Conservation (phyloP, 345 rosid genomes). For the Geranium brycei region DNA sequence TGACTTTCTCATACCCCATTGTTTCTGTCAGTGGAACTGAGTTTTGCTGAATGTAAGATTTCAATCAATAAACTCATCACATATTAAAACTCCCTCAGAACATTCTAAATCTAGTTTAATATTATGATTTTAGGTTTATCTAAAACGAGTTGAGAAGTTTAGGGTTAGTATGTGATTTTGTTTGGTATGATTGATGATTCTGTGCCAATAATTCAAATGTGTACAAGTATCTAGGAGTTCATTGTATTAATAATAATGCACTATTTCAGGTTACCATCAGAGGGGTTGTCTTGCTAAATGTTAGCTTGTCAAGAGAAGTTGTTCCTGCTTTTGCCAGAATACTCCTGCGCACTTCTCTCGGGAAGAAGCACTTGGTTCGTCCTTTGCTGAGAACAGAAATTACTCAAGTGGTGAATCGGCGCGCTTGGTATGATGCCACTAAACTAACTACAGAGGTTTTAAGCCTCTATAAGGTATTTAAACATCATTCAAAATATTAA, state of each 20-base stretch:
- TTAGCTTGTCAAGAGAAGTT: conserved; percentile 80
- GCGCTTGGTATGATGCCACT: conserved; percentile 87
- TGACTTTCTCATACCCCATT: too few species aligned
- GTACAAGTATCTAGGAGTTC: background rate
- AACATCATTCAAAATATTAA: background rate
- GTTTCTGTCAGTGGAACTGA: too few species aligned
- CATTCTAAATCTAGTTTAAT: too few species aligned
- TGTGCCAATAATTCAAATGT: too few species aligned
- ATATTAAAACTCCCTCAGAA: too few species aligned
- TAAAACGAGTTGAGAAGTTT: too few species aligned
- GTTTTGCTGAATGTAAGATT: too few species aligned
- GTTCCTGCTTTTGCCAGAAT: conserved; percentile 88
- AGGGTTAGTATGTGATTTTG: too few species aligned
- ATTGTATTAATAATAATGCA: conserved; percentile 1
- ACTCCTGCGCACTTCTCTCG: conserved; percentile 74
- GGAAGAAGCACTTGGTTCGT: conserved; percentile 89
- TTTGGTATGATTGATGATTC: too few species aligned
- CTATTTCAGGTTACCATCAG: conserved; percentile 37
- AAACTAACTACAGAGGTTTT: conserved; percentile 72
- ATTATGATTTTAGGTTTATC: too few species aligned
- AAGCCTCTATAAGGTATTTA: conserved; percentile 66
- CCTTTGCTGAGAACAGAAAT: conserved; percentile 80
- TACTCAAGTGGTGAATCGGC: conserved; percentile 80
- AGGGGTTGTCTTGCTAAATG: conserved; percentile 67
- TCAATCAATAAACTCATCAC: too few species aligned